Conservation (phyloP, 495 filamentous ascomycete genomes). For the Xylaria palmicola region DNA sequence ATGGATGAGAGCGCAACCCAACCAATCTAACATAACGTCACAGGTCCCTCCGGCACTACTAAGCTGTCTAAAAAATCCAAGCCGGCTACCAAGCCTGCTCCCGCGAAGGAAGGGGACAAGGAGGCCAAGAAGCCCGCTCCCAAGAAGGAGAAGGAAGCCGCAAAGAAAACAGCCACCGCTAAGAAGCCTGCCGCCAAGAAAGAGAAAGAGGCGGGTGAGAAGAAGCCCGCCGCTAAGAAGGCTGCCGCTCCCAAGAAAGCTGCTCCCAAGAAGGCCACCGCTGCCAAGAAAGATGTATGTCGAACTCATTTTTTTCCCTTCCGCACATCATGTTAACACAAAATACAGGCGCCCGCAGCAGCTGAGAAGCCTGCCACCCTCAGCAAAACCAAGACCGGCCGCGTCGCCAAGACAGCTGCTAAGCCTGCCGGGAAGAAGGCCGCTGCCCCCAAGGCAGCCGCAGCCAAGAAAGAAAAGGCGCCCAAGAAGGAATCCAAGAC, state of each 20-base stretch:
- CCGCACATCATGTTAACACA: neutral
- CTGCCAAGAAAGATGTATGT: conserved; percentile 45
- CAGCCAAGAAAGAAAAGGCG: conserved; percentile 64
- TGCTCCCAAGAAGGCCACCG: conserved; percentile 52
- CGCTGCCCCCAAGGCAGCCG: conserved; percentile 57
- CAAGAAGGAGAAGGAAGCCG: conserved; percentile 45
- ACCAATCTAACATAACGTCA: conserved; percentile 24
- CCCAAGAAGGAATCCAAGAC: conserved; percentile 61
- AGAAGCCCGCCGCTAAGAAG: conserved; percentile 53
- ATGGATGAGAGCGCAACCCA: too few species aligned
- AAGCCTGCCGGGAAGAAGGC: conserved; percentile 61
- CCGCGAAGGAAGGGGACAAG: conserved; percentile 50
- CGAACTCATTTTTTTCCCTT: too few species aligned
- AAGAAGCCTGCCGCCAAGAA: conserved; percentile 55
- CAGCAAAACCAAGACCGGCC: conserved; percentile 87
- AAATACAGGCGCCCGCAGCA: conserved; percentile 54
- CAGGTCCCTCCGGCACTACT: conserved; percentile 88
- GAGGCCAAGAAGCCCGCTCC: conserved; percentile 36
- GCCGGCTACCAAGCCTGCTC: conserved; percentile 45
- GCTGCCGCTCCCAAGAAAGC: conserved; percentile 55
- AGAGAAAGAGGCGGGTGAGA: conserved; percentile 45
- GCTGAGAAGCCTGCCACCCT: conserved; percentile 72
- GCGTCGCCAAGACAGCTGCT: conserved; percentile 69
- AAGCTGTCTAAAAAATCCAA: conserved; percentile 90
- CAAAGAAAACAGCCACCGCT: conserved; percentile 43